Conservation (phyloP, 2,329 filamentous ascomycete genomes). For the Pochonia chlamydosporia region DNA sequence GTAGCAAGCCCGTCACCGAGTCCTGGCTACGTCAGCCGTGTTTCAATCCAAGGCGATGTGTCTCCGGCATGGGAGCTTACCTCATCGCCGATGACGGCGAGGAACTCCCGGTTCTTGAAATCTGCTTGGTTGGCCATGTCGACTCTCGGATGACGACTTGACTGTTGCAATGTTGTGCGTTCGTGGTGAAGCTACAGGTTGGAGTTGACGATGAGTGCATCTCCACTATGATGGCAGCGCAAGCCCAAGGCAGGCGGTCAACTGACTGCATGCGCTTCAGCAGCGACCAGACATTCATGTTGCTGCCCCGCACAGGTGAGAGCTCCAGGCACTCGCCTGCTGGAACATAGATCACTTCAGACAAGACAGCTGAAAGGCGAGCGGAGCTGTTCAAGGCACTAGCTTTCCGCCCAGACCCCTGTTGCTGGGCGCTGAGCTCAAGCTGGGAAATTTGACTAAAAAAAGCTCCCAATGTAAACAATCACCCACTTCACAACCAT, state of each 20-base stretch:
- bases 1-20: constrained; percentile 89
- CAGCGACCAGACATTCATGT: no score
- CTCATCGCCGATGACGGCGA: constrained; percentile 97
- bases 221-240: constrained; percentile 4
- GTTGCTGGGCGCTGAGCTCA: background rate
- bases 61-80: no score
- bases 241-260: constrained; percentile 5
- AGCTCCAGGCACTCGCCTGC: no score
- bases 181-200: background rate
- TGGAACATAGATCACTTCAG: no score
- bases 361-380: no score
- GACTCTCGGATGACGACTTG: constrained; percentile 6
- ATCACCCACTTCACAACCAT: background rate
- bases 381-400: no score
- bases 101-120: constrained; percentile 84
- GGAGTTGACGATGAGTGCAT: constrained; percentile 2
- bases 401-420: background rate
- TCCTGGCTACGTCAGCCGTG: constrained; percentile 53
- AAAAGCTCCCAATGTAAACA: constrained; percentile 17
- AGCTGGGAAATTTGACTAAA: background rate
- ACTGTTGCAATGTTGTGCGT: constrained; percentile 1
- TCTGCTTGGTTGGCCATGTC: constrained; percentile 49
- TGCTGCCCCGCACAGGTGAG: no score
- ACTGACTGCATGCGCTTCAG: background rate
- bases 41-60: background rate